A percentile compares a stretch with the other conserved stretches of the same genome.
phyloP scores from a whole-genome alignment of 495 filamentous ascomycete species.

The Podospora bellae-mahoneyi region DNA sequence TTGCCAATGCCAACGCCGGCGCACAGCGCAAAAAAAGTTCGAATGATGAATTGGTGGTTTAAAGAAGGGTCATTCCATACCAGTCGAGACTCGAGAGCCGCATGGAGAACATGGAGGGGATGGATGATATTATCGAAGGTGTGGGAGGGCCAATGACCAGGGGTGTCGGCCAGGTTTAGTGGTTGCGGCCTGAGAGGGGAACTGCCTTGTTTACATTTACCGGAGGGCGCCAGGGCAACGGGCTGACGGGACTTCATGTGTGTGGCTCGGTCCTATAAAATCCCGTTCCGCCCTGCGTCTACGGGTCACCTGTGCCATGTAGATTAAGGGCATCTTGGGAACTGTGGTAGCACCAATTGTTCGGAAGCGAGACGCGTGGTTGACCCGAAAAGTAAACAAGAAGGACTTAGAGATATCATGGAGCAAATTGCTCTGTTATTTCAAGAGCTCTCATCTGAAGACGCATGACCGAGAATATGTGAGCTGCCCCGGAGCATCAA shows the following conservation, averaged over 20 bases:
- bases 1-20: constrained; percentile 19
- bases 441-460: neutral
- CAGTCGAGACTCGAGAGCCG: neutral
- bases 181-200: constrained; percentile 13
- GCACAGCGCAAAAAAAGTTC: constrained; percentile 17
- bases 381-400: neutral
- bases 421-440: no score
- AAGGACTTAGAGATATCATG: neutral
- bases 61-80: constrained; percentile 16
- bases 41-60: neutral
- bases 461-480: no score
- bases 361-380: neutral
- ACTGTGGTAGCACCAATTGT: neutral
- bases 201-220: constrained; percentile 23
- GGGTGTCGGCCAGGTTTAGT: constrained; percentile 7
- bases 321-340: neutral
- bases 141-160: constrained; percentile 3
- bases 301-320: neutral
- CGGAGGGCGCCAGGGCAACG: constrained; percentile 18
- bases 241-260: neutral
- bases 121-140: neutral
- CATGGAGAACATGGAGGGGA: constrained; percentile 16
- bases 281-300: constrained; percentile 6
- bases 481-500: neutral
- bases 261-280: constrained; percentile 16